Base-by-base conservation (phyloP, 768 basidiomycete genomes). In the Boletales sp. region DNA sequence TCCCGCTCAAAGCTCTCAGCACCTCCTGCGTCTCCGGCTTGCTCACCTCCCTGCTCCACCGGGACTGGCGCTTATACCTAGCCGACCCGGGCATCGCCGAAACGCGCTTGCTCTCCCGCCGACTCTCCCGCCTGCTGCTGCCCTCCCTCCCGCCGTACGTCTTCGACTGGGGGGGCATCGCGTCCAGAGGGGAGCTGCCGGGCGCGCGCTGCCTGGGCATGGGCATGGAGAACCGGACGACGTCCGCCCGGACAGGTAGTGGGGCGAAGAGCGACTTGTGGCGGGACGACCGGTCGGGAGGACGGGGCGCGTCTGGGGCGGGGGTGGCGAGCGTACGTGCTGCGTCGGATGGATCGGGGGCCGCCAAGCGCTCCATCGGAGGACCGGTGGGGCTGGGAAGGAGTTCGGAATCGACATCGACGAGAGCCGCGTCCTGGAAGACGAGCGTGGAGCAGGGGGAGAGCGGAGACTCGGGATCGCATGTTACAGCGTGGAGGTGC, bases 1-100 rank as follows among this genome's bases (percentile, higher is more conserved):
- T 18, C 6, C 4, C 17, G 17, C 45, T 19, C 43, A 66, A 34
- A 18, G 43, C 50, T 11, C 40, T 55, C 32, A 66, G 41, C 1
- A 62, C 45, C 36, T 60, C 60, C 40, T 60, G 62, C 13, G 58
- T 65, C 24, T 64, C 62, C 2, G 57, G 50, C 15, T 54, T 57
- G 7, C 35, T 47, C 49, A 60, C 8, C 41, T 62, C 58, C 45
- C 15, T 51, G 13, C 50, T 54, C 60, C 52, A 62, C 18, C 55
- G 43, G 8, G 51, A 54, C 15, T 14, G 13, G 38, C 55, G 47
- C 40, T 45, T 66, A n/a, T 48, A 53, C 47, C 46, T 53, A 12
- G 40, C 8, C 41, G 30, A 8, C 13, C 38, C 14, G 14, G 53
- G 30, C 12, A 47, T 14, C 10, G 45, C 7, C 2, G 53, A 56